Percentiles rank a stretch among this genome's conserved stretches.
phyloP scores from a whole-genome alignment of 1,284 basidiomycete genomes.

The Naganishia liquefaciens region DNA sequence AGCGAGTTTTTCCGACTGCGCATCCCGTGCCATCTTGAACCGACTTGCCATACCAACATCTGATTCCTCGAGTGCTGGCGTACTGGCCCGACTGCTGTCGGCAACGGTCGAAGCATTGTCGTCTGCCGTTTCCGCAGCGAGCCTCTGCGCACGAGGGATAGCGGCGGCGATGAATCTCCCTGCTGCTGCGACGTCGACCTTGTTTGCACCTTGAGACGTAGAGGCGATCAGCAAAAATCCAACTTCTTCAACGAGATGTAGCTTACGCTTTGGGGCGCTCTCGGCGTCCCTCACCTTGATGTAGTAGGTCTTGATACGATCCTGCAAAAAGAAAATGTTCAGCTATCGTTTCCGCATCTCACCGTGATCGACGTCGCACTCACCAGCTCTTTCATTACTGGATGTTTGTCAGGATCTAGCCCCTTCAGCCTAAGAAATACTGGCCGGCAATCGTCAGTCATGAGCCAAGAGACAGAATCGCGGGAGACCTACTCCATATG shows the following conservation, averaged over 20 bases:
- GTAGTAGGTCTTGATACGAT: slow-evolving; percentile 34
- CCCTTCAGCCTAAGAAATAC: slow-evolving; percentile 32
- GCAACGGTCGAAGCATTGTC: not conserved
- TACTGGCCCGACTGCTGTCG: slow-evolving; percentile 5
- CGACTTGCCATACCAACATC: slow-evolving; percentile 25
- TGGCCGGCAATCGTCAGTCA: not conserved
- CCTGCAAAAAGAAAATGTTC: slow-evolving; percentile 1
- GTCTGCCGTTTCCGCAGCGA: not conserved
- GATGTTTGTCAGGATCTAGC: slow-evolving; percentile 29
- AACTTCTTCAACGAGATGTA: not conserved
- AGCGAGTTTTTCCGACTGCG: not conserved
- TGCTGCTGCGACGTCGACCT: slow-evolving; percentile 31
- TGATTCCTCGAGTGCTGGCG: not conserved
- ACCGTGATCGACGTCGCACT: not conserved
- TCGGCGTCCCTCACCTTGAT: slow-evolving; percentile 34
- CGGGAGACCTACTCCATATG: slow-evolving; percentile 29
- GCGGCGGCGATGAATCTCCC: slow-evolving; percentile 32
- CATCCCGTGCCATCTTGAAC: slow-evolving; percentile 25
- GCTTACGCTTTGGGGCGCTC: slow-evolving; percentile 25
- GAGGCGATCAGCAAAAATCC: not conserved
- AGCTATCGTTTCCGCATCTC: not conserved
- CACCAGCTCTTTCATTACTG: slow-evolving; percentile 34
- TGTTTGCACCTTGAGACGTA: slow-evolving; percentile 10
- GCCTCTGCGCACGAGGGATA: slow-evolving; percentile 30
- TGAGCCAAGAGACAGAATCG: not conserved